These are phyloP conservation scores for Mycena rebaudengoi DNA, from an alignment of 768 basidiomycete genomes.

Conservation along the genomic window DNA sequence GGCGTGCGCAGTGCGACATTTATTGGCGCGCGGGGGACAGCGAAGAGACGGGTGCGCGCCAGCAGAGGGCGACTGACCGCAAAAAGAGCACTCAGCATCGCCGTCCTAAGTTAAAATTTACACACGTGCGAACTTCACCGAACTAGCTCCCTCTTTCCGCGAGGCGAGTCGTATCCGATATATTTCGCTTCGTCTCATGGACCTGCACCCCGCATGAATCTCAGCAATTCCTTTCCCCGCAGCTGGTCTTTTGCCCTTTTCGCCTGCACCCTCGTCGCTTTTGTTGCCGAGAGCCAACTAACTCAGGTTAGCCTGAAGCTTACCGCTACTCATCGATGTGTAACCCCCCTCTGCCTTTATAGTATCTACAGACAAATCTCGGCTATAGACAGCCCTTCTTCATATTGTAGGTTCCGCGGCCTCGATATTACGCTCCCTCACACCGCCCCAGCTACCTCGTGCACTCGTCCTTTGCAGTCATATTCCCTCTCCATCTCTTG, in stretches of 20 bases:
- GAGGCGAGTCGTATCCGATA: not conserved
- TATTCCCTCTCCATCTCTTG: conserved; percentile 84
- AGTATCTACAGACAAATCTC: conserved; percentile 84
- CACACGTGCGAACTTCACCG: too few species aligned
- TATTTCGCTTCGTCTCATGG: not conserved
- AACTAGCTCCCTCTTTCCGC: not conserved
- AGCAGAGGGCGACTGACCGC: conserved; percentile 69
- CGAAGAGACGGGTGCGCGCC: conserved; percentile 53
- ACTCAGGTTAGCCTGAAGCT: conserved; percentile 64
- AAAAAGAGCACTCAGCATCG: conserved; percentile 74
- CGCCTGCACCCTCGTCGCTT: conserved; percentile 66
- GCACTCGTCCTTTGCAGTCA: conserved; percentile 80
- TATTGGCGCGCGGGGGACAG: conserved; percentile 36
- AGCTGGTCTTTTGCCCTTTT: conserved; percentile 63
- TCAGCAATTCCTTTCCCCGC: conserved; percentile 34
- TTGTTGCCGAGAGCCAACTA: conserved; percentile 80
- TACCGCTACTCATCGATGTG: conserved; percentile 13
- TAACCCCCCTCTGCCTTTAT: too few species aligned
- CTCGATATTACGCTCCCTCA: not conserved
- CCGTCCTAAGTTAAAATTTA: conserved; percentile 20
- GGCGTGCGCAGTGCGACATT: conserved; percentile 39
- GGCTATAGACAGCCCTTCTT: conserved; percentile 90
- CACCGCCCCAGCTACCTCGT: conserved; percentile 73
- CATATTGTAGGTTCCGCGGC: conserved; percentile 67
- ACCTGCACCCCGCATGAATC: conserved; percentile 12